Evolutionary conservation across 2,329 filamentous ascomycete species (phyloP).

Genomic region (Tolypocladium ophioglossoides): DNA sequence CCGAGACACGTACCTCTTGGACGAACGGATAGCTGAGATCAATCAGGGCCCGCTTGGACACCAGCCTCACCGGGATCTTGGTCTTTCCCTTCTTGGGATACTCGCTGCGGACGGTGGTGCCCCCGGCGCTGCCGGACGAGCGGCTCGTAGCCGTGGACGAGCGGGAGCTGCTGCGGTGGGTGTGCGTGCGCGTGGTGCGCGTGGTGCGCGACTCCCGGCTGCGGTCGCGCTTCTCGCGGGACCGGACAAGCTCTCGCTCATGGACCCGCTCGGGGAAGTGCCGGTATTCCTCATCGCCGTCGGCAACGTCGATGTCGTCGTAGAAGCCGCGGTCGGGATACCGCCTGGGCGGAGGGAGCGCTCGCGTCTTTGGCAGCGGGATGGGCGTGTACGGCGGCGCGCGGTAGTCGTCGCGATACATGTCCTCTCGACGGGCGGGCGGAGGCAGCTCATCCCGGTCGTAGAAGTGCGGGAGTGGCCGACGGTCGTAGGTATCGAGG

Average conservation of each 20-base stretch:
- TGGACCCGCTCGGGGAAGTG: slow-evolving; percentile 47
- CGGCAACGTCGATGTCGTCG: slow-evolving; percentile 59
- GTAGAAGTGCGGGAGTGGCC: slow-evolving; percentile 40
- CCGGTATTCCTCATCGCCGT: slow-evolving; percentile 64
- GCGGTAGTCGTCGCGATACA: slow-evolving; percentile 35
- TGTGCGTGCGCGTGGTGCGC: slow-evolving; percentile 28
- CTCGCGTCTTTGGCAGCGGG: slow-evolving; percentile 55
- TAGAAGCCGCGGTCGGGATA: slow-evolving; percentile 45
- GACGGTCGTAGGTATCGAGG: slow-evolving; percentile 80
- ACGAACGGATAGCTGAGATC: slow-evolving; percentile 80
- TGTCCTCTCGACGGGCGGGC: slow-evolving; percentile 39
- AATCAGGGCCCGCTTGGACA: slow-evolving; percentile 69
- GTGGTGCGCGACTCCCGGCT: slow-evolving; percentile 30
- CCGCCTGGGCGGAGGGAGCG: slow-evolving; percentile 46
- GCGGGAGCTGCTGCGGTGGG: slow-evolving; percentile 30
- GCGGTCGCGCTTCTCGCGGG: slow-evolving; percentile 30
- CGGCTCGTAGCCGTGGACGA: slow-evolving; percentile 34
- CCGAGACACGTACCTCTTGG: slow-evolving; percentile 58
- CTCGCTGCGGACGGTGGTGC: slow-evolving; percentile 44
- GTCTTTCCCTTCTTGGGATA: slow-evolving; percentile 84
- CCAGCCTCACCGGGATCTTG: slow-evolving; percentile 69
- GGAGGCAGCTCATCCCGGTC: slow-evolving; percentile 53
- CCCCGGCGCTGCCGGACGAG: slow-evolving; percentile 35
- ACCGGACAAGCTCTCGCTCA: slow-evolving; percentile 50
- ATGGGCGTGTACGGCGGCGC: slow-evolving; percentile 48